phyloP scores from a whole-genome alignment of 83 land plant species.

The Diphasiastrum complanatum region DNA sequence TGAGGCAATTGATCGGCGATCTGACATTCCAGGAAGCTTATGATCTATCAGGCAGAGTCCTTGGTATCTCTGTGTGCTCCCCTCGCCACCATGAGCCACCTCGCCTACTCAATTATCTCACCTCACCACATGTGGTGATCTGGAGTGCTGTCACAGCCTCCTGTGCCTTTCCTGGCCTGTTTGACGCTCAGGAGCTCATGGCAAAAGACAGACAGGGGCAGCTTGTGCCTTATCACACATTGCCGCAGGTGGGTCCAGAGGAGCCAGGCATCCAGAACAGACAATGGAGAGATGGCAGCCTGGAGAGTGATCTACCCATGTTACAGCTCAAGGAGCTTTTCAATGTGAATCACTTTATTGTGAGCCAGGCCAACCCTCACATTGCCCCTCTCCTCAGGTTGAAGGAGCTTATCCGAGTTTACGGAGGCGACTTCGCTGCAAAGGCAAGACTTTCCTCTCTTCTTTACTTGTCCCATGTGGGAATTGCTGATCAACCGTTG shows the following conservation, averaged over 20 bases:
- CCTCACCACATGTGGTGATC: constrained; percentile 97
- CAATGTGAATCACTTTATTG: constrained; percentile 98
- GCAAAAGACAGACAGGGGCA: constrained; percentile 93
- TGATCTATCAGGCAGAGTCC: constrained; percentile 89
- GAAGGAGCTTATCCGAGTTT: constrained; percentile 78
- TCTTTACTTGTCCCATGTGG: neutral
- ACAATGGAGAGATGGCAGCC: constrained; percentile 96
- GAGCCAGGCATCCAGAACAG: constrained; percentile 44
- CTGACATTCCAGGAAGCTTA: constrained; percentile 97
- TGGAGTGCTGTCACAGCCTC: constrained; percentile 99
- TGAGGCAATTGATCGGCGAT: constrained; percentile 77
- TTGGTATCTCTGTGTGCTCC: constrained; percentile 94
- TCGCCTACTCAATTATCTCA: constrained; percentile 86
- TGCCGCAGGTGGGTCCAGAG: constrained; percentile 67
- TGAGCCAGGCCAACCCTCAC: constrained; percentile 98
- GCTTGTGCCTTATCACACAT: constrained; percentile 89
- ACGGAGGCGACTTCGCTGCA: constrained; percentile 94
- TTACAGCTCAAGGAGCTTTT: constrained; percentile 94
- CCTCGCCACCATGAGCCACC: constrained; percentile 96
- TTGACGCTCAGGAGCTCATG: constrained; percentile 99
- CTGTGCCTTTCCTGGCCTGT: constrained; percentile 98
- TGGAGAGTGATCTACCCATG: constrained; percentile 97
- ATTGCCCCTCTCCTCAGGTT: constrained; percentile 79
- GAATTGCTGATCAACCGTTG: neutral
- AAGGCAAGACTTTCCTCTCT: constrained; percentile 46